Evolutionary conservation across 768 basidiomycete species (phyloP).

Genomic region (Gloeopeniophorella convolvens): DNA sequence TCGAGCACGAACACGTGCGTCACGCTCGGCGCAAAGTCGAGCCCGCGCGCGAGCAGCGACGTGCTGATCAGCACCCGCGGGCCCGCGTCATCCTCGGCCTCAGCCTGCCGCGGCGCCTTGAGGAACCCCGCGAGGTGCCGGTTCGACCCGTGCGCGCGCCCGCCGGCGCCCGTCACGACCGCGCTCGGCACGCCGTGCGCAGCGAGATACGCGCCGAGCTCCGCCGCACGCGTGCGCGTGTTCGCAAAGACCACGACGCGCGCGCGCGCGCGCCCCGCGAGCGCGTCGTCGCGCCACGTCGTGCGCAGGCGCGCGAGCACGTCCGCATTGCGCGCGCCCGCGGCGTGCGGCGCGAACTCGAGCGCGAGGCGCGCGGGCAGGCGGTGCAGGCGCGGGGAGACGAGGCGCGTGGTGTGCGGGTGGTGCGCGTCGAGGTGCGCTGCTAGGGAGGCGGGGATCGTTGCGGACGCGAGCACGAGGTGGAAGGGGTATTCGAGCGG

Average conservation of each 20-base stretch:
- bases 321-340: constrained; percentile 76
- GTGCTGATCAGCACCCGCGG: constrained; percentile 82
- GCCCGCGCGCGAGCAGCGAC: constrained; percentile 81
- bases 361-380: constrained; percentile 65
- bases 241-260: constrained; percentile 85
- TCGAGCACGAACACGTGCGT: constrained; percentile 84
- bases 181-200: constrained; percentile 6
- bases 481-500: constrained; percentile 66
- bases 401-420: constrained; percentile 60
- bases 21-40: constrained; percentile 80
- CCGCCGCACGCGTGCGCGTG: constrained; percentile 20
- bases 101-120: constrained; percentile 1
- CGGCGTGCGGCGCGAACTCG: constrained; percentile 69
- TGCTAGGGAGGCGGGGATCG: constrained; percentile 73
- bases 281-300: constrained; percentile 69
- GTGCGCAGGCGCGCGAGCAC: constrained; percentile 66
- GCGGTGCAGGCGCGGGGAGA: constrained; percentile 73
- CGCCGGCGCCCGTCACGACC: constrained; percentile 13
- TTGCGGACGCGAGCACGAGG: constrained; percentile 77
- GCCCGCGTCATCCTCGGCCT: constrained; percentile 25
- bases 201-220: constrained; percentile 17
- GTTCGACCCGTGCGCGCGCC: constrained; percentile 14
- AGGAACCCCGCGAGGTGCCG: constrained; percentile 19
- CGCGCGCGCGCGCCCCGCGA: constrained; percentile 33
- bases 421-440: constrained; percentile 57